phyloP scores from a whole-genome alignment of 2,329 filamentous ascomycete species.

The Aspergillus hiratsukae region DNA sequence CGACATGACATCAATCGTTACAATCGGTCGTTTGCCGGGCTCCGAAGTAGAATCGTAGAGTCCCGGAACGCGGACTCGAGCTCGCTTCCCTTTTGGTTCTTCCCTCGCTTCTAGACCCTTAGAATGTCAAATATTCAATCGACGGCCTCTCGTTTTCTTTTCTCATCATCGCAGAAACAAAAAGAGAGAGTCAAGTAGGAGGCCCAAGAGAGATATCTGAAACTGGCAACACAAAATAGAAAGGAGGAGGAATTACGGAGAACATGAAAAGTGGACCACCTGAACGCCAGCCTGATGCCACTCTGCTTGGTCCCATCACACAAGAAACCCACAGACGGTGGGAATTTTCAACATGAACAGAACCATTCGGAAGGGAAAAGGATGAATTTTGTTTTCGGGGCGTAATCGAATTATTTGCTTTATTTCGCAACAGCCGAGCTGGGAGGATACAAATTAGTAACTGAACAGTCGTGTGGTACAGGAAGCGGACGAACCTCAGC shows the following conservation, averaged over 20 bases:
- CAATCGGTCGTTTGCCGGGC: neutral
- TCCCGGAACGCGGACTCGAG: neutral
- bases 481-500: constrained; percentile 50
- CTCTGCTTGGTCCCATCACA: constrained; percentile 34
- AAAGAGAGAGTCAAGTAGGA: neutral
- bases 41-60: neutral
- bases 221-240: neutral
- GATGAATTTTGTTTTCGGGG: constrained; percentile 19
- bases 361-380: constrained; percentile 29
- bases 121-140: neutral
- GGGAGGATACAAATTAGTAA: constrained; percentile 2
- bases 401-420: constrained; percentile 12
- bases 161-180: neutral
- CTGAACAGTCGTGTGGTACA: constrained; percentile 3
- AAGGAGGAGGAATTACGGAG: constrained; percentile 11
- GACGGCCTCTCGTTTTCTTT: neutral
- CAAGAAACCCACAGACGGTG: constrained; percentile 23
- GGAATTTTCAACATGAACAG: constrained; percentile 32
- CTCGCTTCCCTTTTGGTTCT: neutral
- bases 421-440: constrained; percentile 51
- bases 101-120: neutral
- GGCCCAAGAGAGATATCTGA: constrained; percentile 1
- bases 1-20: neutral
- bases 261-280: constrained; percentile 33
- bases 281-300: constrained; percentile 42